phyloP scores from a whole-genome alignment of 352 stramenopile species.

The Phytophthora sp. region DNA sequence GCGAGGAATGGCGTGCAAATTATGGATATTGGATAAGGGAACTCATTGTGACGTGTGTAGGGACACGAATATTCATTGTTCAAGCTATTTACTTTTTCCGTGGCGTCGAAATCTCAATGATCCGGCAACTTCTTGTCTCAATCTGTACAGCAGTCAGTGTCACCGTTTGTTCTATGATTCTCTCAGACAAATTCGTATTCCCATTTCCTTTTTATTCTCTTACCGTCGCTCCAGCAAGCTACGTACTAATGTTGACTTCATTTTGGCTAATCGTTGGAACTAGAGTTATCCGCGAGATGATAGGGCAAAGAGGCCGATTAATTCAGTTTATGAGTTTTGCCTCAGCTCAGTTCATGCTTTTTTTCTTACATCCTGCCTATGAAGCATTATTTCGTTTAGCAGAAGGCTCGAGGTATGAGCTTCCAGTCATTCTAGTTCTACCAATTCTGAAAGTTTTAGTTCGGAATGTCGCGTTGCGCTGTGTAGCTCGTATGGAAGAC shows the following conservation, averaged over 20 bases:
- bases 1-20: neutral
- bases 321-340: neutral
- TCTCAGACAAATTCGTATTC: neutral
- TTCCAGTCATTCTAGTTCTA: neutral
- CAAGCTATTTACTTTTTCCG: neutral
- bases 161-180: neutral
- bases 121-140: neutral
- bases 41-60: too few species aligned
- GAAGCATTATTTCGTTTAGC: neutral
- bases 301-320: neutral
- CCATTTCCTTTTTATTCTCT: neutral
- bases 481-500: constrained; percentile 9
- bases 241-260: neutral
- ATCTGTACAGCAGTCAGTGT: neutral
- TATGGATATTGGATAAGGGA: neutral
- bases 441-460: neutral
- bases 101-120: neutral
- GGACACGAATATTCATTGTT: too few species aligned
- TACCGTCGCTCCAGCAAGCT: neutral
- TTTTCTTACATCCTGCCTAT: neutral
- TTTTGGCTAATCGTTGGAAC: neutral
- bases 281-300: neutral
- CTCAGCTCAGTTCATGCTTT: neutral
- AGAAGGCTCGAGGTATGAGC: neutral
- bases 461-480: neutral